A percentile compares a stretch with the other conserved stretches of the same genome.
These are phyloP conservation scores for Haberlea rhodopensis DNA, from an alignment of 257 asterid genomes.

Conservation along the genomic window DNA sequence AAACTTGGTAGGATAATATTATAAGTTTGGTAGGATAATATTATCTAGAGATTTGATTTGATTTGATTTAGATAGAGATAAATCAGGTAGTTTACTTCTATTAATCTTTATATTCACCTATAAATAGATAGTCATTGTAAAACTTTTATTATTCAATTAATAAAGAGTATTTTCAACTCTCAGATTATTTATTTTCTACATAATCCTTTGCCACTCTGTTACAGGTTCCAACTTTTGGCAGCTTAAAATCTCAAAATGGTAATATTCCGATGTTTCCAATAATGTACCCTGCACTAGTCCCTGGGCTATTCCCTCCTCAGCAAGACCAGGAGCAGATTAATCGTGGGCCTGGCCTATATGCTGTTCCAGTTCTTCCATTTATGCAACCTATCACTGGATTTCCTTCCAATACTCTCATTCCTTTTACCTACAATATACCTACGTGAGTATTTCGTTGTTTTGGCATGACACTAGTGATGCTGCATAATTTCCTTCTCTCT, in stretches of 20 bases:
- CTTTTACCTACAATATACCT: constrained; percentile 80
- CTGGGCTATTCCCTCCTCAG: constrained; percentile 41
- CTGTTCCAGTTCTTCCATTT: constrained; percentile 63
- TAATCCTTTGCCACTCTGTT: constrained; percentile 21
- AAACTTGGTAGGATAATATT: too few relatives aligned
- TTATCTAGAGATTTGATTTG: too few relatives aligned
- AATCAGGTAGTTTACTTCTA: too few relatives aligned
- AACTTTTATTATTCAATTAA: too few relatives aligned
- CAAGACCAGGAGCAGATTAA: constrained; percentile 62
- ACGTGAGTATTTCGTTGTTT: constrained; percentile 52
- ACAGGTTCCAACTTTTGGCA: constrained; percentile 36
- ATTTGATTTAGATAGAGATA: too few relatives aligned
- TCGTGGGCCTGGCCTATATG: constrained; percentile 90
- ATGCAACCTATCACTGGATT: constrained; percentile 57
- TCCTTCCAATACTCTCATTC: constrained; percentile 61
- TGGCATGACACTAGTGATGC: constrained; percentile 1
- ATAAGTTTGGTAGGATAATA: too few relatives aligned
- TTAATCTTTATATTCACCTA: too few relatives aligned
- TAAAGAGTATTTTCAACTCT: too few relatives aligned
- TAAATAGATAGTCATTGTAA: too few relatives aligned
- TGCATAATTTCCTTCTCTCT: constrained; percentile 1
- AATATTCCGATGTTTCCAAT: constrained; percentile 32
- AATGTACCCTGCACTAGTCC: constrained; percentile 43
- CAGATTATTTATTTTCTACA: too few relatives aligned
- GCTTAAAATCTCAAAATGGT: constrained; percentile 40